phyloP scores from a whole-genome alignment of 2,329 filamentous ascomycete genomes.

The Aspergillus clavatus region DNA sequence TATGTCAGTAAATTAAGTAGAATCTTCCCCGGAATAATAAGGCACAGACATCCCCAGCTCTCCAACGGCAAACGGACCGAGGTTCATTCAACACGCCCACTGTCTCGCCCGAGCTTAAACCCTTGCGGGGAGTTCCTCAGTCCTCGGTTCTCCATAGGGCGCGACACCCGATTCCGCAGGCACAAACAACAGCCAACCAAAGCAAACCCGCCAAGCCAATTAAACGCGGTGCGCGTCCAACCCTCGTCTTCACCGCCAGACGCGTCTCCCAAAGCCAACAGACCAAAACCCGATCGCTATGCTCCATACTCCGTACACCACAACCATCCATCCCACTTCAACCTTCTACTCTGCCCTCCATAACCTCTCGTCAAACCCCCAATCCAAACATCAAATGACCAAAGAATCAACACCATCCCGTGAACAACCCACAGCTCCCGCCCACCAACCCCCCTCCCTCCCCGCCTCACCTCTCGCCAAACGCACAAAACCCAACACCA shows the following conservation, averaged over 20 bases:
- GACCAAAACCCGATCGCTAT: too few relatives aligned
- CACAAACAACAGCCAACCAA: constrained; percentile 2
- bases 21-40: constrained; percentile 6
- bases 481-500: constrained; percentile 62
- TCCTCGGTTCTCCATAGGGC: neutral
- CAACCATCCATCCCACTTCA: neutral
- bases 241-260: too few relatives aligned
- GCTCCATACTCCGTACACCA: too few relatives aligned
- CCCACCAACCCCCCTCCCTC: constrained; percentile 52
- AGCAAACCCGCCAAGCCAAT: constrained; percentile 9
- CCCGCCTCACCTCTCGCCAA: constrained; percentile 74
- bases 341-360: neutral
- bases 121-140: neutral
- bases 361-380: neutral
- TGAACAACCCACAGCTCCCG: constrained; percentile 21
- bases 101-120: neutral
- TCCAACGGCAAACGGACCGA: constrained; percentile 7
- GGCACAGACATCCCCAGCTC: neutral
- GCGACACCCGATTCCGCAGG: neutral
- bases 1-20: neutral
- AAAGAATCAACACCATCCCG: constrained; percentile 34
- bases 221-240: constrained; percentile 20
- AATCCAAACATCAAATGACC: too few relatives aligned
- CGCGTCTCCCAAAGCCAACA: constrained; percentile 21
- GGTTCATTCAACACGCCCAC: neutral